Evolutionary conservation across 208 protist genomes (phyloP).

Genomic region (Plasmodiophora brassicae): DNA sequence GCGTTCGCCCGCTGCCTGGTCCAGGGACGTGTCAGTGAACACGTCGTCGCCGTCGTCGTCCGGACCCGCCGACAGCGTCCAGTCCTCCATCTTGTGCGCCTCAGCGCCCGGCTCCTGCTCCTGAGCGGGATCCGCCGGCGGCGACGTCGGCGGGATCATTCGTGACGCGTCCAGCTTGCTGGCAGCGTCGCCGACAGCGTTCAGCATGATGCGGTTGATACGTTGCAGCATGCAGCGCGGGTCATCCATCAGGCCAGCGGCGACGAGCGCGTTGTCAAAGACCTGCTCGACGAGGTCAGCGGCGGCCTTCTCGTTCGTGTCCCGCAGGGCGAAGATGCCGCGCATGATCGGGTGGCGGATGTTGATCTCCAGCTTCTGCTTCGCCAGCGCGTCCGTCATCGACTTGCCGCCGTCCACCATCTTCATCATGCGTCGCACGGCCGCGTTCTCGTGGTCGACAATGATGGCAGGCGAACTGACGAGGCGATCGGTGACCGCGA

Average conservation of each 20-base stretch:
- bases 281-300: conserved; percentile 36
- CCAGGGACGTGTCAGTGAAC: neutral
- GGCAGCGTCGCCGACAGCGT: neutral
- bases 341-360: conserved; percentile 37
- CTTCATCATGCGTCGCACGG: conserved; percentile 48
- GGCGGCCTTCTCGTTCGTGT: neutral
- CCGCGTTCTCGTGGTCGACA: conserved; percentile 28
- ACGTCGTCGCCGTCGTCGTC: neutral
- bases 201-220: conserved; percentile 37
- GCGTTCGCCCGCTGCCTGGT: no score
- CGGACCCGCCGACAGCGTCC: neutral
- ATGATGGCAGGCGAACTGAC: conserved; percentile 44
- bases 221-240: conserved; percentile 39
- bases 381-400: neutral
- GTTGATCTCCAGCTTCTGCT: conserved; percentile 52
- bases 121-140: neutral
- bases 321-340: neutral
- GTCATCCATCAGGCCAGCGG: conserved; percentile 48
- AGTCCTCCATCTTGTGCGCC: neutral
- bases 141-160: no score
- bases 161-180: no score
- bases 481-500: conserved; percentile 20
- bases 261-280: conserved; percentile 48
- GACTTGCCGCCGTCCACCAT: conserved; percentile 40
- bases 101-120: neutral